phyloP scores from a whole-genome alignment of 164 flowering plant species.

The Protea cynaroides region DNA sequence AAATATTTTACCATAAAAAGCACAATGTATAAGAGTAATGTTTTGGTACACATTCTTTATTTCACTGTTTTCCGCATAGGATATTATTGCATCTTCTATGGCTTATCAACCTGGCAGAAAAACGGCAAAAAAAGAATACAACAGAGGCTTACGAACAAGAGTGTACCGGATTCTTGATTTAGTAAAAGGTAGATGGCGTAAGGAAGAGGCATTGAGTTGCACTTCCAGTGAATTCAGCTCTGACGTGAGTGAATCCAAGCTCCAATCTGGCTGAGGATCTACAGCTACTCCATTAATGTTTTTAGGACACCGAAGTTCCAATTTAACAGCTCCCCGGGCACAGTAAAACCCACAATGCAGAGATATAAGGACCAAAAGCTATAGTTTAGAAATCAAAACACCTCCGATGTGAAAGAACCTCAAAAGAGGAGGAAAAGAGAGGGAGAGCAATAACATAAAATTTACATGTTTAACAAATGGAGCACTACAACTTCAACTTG shows the following conservation, averaged over 20 bases:
- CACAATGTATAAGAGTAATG: too few species aligned
- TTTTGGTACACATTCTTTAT: too few species aligned
- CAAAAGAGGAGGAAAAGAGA: too few species aligned
- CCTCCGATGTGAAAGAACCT: too few species aligned
- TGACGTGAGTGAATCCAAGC: conserved; percentile 35
- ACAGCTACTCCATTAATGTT: conserved; percentile 28
- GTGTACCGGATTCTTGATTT: conserved; percentile 30
- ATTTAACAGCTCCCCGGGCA: conserved; percentile 39
- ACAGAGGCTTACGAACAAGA: not conserved
- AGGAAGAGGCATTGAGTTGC: conserved; percentile 19
- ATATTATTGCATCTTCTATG: too few species aligned
- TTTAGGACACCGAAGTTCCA: conserved; percentile 43
- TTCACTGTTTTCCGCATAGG: too few species aligned
- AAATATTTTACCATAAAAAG: too few species aligned
- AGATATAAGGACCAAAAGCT: not conserved
- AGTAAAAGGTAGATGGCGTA: conserved; percentile 19
- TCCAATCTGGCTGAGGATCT: conserved; percentile 76
- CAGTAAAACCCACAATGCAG: not conserved
- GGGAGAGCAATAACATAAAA: too few species aligned
- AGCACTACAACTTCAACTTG: too few species aligned
- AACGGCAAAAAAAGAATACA: not conserved
- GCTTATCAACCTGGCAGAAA: not conserved
- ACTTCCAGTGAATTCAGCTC: conserved; percentile 52
- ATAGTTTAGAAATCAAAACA: not conserved
- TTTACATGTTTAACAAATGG: too few species aligned